Conservation (phyloP, 768 basidiomycete species). For the Leccinum disarticulatum region DNA sequence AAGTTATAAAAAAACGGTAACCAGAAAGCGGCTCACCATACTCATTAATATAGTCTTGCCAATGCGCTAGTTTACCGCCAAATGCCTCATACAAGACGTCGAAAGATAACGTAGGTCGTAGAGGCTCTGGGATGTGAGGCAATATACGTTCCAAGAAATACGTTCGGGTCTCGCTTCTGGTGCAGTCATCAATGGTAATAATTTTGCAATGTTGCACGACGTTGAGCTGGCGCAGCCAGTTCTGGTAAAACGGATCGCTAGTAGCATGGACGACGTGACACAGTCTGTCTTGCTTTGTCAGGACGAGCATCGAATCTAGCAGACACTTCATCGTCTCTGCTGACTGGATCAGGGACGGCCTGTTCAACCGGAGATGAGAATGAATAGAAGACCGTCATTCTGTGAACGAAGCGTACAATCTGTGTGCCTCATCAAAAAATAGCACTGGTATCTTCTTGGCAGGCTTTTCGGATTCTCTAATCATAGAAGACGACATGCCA, state of each 20-base stretch:
- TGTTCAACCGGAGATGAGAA: slow-evolving; percentile 29
- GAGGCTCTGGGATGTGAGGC: slow-evolving; percentile 65
- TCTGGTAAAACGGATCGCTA: slow-evolving; percentile 84
- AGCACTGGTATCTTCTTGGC: slow-evolving; percentile 75
- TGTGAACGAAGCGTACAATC: slow-evolving; percentile 49
- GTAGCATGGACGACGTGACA: slow-evolving; percentile 83
- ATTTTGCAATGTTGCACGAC: slow-evolving; percentile 87
- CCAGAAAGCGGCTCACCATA: slow-evolving; percentile 44
- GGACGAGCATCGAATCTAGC: slow-evolving; percentile 81
- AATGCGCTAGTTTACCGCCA: slow-evolving; percentile 82
- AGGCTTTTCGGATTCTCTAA: slow-evolving; percentile 36
- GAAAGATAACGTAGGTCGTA: slow-evolving; percentile 59
- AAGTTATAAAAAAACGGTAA: background rate
- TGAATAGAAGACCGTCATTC: background rate
- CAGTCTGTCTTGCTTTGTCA: slow-evolving; percentile 85
- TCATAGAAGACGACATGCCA: slow-evolving; percentile 31
- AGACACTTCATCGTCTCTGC: slow-evolving; percentile 81
- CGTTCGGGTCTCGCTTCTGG: slow-evolving; percentile 63
- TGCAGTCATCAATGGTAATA: slow-evolving; percentile 78
- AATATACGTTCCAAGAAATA: slow-evolving; percentile 67
- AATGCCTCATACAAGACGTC: slow-evolving; percentile 76
- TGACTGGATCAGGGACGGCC: slow-evolving; percentile 73
- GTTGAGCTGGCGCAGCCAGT: slow-evolving; percentile 77
- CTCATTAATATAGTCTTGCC: slow-evolving; percentile 77
- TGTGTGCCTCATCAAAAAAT: slow-evolving; percentile 86